Conservation (phyloP, 1,139 yeast genomes). For the Hemisphaericaspora xylofermentans region DNA sequence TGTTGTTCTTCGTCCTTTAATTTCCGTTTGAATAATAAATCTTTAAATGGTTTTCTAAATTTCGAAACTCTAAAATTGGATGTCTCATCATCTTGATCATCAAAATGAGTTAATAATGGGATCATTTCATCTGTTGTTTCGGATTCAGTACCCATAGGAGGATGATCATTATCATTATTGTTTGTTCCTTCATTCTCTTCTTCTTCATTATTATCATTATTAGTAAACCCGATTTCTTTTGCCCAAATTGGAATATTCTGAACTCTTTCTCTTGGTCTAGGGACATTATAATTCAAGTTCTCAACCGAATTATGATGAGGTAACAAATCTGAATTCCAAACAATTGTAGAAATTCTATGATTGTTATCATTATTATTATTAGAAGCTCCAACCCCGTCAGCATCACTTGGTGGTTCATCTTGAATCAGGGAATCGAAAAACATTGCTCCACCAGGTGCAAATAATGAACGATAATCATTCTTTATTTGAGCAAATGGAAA, state of each 20-base stretch:
- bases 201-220: background rate
- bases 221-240: background rate
- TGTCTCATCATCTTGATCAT: too few relatives aligned
- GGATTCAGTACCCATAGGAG: too few relatives aligned
- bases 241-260: background rate
- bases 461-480: conserved; percentile 6
- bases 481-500: conserved; percentile 5
- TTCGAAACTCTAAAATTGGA: background rate
- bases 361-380: too few relatives aligned
- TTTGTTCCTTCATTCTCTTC: conserved; percentile 1
- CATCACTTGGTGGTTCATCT: too few relatives aligned
- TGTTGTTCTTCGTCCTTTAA: background rate
- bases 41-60: background rate
- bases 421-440: too few relatives aligned
- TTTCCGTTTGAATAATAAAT: conserved; percentile 3
- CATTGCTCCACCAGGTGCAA: too few relatives aligned
- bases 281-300: conserved; percentile 2
- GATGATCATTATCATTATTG: background rate
- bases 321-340: conserved; percentile 5
- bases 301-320: background rate
- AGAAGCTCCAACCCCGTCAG: too few relatives aligned
- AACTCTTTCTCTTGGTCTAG: background rate
- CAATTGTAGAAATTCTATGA: conserved; percentile 1
- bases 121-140: too few relatives aligned
- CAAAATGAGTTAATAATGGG: too few relatives aligned